These are phyloP conservation scores for Tuber umbilicatum DNA, from an alignment of 495 filamentous ascomycete genomes.

Conservation along the genomic window DNA sequence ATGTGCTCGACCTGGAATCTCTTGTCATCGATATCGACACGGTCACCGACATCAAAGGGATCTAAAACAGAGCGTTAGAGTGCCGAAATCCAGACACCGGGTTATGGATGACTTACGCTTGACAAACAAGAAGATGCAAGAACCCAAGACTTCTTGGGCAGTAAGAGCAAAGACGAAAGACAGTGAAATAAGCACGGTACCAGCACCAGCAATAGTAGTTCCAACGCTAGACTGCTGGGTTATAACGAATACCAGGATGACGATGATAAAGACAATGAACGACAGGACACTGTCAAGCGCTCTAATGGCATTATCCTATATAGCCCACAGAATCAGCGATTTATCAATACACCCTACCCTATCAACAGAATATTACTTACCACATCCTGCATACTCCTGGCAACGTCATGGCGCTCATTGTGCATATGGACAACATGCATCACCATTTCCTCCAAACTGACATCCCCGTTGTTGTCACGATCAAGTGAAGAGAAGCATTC, in stretches of 20 bases:
- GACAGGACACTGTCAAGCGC: constrained; percentile 80
- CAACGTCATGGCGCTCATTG: constrained; percentile 75
- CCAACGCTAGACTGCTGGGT: constrained; percentile 48
- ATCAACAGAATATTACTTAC: constrained; percentile 39
- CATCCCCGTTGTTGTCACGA: constrained; percentile 83
- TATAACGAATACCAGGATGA: constrained; percentile 74
- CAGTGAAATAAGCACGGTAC: constrained; percentile 84
- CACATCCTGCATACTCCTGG: constrained; percentile 90
- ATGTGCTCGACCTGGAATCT: constrained; percentile 85
- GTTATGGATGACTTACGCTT: constrained; percentile 64
- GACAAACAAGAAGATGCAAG: constrained; percentile 96
- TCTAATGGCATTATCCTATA: constrained; percentile 68
- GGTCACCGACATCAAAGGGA: constrained; percentile 81
- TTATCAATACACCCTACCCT: neutral
- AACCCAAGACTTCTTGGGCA: constrained; percentile 86
- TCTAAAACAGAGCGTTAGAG: constrained; percentile 3
- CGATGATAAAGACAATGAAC: constrained; percentile 69
- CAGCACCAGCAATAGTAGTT: constrained; percentile 85
- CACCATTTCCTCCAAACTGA: constrained; percentile 92
- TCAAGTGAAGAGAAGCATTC: constrained; percentile 77
- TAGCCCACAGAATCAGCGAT: neutral
- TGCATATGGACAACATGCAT: constrained; percentile 75
- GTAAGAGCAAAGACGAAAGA: constrained; percentile 92
- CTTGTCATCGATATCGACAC: constrained; percentile 71
- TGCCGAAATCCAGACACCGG: neutral